Conservation (phyloP, 2,329 filamentous ascomycete genomes). For the Trichoderma arundinaceum region DNA sequence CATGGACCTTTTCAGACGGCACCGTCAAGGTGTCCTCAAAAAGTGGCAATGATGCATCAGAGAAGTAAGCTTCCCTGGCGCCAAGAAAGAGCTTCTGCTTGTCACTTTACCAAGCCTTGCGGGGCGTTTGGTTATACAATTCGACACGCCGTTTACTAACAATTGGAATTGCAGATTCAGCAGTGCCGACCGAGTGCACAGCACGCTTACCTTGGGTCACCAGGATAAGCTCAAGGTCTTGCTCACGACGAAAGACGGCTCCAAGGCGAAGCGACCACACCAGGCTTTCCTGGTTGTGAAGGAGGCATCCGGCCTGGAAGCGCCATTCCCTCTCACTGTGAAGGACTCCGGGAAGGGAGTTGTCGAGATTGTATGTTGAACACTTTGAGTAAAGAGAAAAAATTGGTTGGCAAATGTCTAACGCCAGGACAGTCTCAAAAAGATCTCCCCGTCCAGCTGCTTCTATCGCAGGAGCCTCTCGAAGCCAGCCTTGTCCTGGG, state of each 20-base stretch:
- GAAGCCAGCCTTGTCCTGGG: slow-evolving; percentile 82
- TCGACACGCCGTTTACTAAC: slow-evolving; percentile 37
- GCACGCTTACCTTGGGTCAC: slow-evolving; percentile 67
- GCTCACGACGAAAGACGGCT: slow-evolving; percentile 80
- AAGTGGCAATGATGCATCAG: slow-evolving; percentile 65
- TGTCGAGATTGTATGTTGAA: slow-evolving; percentile 75
- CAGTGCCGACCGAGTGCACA: slow-evolving; percentile 64
- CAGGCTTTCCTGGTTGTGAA: slow-evolving; percentile 89
- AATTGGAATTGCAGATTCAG: slow-evolving; percentile 58
- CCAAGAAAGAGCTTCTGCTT: slow-evolving; percentile 13
- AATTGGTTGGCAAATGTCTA: slow-evolving; percentile 35
- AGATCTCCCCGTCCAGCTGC: slow-evolving; percentile 85
- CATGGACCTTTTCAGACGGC: slow-evolving; percentile 78
- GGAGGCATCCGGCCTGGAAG: slow-evolving; percentile 80
- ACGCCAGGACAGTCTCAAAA: slow-evolving; percentile 71
- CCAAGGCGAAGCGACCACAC: slow-evolving; percentile 82
- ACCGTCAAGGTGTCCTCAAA: slow-evolving; percentile 70
- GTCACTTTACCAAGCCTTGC: background rate
- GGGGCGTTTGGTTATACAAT: too few species aligned
- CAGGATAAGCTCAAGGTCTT: slow-evolving; percentile 80
- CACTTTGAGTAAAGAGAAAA: background rate
- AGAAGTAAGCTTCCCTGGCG: slow-evolving; percentile 61
- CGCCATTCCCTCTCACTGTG: slow-evolving; percentile 80
- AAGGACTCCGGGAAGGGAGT: slow-evolving; percentile 89
- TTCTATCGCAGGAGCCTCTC: slow-evolving; percentile 69